phyloP scores from a whole-genome alignment of 2,329 filamentous ascomycete genomes.

The Xylariaceae sp. region DNA sequence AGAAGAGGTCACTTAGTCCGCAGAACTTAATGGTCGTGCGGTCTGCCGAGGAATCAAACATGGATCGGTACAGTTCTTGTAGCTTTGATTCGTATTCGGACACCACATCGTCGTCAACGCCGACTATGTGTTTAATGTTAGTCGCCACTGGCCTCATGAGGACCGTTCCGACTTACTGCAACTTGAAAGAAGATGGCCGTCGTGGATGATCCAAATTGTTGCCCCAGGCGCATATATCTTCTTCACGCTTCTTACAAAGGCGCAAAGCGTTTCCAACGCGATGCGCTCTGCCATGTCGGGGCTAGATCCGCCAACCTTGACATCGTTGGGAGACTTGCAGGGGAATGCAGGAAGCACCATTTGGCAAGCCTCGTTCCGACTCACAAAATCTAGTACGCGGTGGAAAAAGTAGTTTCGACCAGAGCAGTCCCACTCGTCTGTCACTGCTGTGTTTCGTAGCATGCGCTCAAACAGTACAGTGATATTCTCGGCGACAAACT shows the following conservation, averaged over 20 bases:
- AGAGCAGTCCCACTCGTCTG: constrained; percentile 33
- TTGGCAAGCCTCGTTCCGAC: constrained; percentile 31
- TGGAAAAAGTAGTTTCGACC: constrained; percentile 33
- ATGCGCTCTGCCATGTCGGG: constrained; percentile 46
- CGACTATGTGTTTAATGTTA: constrained; percentile 37
- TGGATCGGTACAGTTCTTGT: constrained; percentile 36
- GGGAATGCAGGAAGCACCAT: constrained; percentile 47
- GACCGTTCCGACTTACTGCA: constrained; percentile 41
- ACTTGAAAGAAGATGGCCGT: constrained; percentile 50
- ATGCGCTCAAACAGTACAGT: constrained; percentile 33
- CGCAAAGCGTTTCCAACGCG: constrained; percentile 40
- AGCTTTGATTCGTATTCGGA: constrained; percentile 33
- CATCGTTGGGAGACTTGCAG: constrained; percentile 46
- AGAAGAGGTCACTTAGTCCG: constrained; percentile 42
- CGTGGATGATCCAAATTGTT: constrained; percentile 46
- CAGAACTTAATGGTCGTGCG: constrained; percentile 7
- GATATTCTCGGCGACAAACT: constrained; percentile 14
- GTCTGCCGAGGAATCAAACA: neutral
- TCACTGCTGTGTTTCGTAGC: constrained; percentile 31
- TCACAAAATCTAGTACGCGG: constrained; percentile 33
- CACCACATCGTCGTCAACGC: constrained; percentile 50
- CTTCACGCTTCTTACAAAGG: constrained; percentile 40
- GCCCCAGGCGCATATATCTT: constrained; percentile 43
- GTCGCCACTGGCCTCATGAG: neutral
- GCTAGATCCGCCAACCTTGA: constrained; percentile 41